phyloP scores from a whole-genome alignment of 2,329 filamentous ascomycete genomes.

The Cladosporium halotolerans region DNA sequence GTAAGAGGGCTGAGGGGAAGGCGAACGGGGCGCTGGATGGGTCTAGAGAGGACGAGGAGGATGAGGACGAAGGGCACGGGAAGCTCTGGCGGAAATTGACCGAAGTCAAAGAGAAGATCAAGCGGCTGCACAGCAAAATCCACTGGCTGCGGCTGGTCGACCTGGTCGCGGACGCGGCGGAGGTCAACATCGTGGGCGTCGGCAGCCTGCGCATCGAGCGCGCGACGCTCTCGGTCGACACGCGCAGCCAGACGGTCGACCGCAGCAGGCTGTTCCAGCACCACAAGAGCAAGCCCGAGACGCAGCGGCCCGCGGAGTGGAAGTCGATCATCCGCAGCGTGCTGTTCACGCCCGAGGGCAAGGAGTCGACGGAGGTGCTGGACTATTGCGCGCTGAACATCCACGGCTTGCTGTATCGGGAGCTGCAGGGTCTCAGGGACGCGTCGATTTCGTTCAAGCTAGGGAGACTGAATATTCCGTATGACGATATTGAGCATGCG shows the following conservation, averaged over 20 bases:
- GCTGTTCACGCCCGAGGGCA: constrained; percentile 76
- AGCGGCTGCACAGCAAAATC: constrained; percentile 77
- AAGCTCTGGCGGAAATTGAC: constrained; percentile 79
- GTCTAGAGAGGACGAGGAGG: constrained; percentile 12
- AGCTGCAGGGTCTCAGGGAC: constrained; percentile 80
- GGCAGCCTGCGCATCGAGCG: constrained; percentile 80
- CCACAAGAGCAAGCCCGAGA: constrained; percentile 56
- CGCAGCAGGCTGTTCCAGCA: constrained; percentile 83
- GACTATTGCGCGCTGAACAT: constrained; percentile 85
- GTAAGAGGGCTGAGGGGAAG: constrained; percentile 12
- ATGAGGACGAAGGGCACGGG: constrained; percentile 39
- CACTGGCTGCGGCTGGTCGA: constrained; percentile 87
- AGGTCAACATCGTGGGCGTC: constrained; percentile 69
- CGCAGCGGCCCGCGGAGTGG: constrained; percentile 84
- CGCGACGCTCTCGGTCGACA: constrained; percentile 82
- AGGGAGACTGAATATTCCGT: constrained; percentile 82
- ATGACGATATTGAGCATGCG: constrained; percentile 72
- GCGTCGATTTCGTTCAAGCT: constrained; percentile 85
- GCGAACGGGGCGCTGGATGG: constrained; percentile 13
- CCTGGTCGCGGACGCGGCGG: constrained; percentile 74
- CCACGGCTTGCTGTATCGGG: constrained; percentile 81
- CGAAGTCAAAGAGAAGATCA: constrained; percentile 74
- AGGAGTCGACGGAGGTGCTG: constrained; percentile 79
- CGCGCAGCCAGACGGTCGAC: constrained; percentile 83
- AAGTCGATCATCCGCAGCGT: constrained; percentile 80